Conservation (phyloP, 257 asterid genomes). For the Parsonsia alboflavescens region DNA sequence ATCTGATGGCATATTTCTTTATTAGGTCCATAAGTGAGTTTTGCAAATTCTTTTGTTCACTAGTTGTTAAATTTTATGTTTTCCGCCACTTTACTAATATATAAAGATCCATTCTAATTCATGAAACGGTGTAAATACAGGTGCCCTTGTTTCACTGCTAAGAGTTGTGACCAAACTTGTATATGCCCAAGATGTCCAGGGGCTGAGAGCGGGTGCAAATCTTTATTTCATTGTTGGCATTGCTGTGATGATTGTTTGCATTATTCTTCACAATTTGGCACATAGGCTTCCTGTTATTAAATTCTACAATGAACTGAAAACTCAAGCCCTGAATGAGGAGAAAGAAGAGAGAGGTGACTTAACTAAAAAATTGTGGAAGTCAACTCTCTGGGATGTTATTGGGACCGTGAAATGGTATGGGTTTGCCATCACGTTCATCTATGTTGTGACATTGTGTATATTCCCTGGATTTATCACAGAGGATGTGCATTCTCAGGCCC, state of each 20-base stretch:
- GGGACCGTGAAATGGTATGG: slow-evolving; percentile 90
- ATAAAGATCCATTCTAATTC: neutral
- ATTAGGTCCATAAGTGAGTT: neutral
- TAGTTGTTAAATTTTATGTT: neutral
- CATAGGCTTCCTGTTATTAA: slow-evolving; percentile 76
- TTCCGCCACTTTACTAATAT: neutral
- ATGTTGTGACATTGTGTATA: slow-evolving; percentile 75
- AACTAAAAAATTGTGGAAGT: slow-evolving; percentile 57
- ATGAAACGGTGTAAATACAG: slow-evolving; percentile 35
- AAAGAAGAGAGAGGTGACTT: slow-evolving; percentile 61
- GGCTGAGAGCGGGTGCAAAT: slow-evolving; percentile 85
- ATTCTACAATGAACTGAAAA: slow-evolving; percentile 63
- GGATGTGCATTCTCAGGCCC: slow-evolving; percentile 71
- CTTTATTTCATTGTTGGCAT: slow-evolving; percentile 80
- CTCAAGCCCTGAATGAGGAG: slow-evolving; percentile 58
- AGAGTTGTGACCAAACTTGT: slow-evolving; percentile 74
- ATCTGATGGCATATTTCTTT: neutral
- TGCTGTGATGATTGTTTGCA: slow-evolving; percentile 58
- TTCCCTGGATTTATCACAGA: slow-evolving; percentile 92
- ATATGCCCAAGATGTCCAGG: slow-evolving; percentile 72
- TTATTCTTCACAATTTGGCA: slow-evolving; percentile 62
- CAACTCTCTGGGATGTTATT: slow-evolving; percentile 63
- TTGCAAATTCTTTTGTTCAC: neutral
- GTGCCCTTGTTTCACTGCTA: slow-evolving; percentile 77
- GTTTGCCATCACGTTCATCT: slow-evolving; percentile 42